Percentiles rank a stretch among this genome's conserved stretches.
phyloP scores from a whole-genome alignment of 805 yeast species.

The Ogataea trehaloabstinens region DNA sequence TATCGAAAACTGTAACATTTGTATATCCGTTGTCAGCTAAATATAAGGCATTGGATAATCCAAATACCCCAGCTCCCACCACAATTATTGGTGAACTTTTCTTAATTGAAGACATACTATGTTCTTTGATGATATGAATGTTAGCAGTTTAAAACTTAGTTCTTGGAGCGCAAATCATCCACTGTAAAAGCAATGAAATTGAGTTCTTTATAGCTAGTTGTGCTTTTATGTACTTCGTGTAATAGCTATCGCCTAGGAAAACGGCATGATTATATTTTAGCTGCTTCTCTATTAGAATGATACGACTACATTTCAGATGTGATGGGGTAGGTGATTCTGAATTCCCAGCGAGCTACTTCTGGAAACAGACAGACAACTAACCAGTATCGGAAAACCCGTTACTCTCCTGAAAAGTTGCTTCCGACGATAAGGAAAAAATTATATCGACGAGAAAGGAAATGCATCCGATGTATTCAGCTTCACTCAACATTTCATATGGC shows the following conservation, averaged over 20 bases:
- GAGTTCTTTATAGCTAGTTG: neutral
- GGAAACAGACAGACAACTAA: neutral
- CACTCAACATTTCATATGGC: no score
- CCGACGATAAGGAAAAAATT: constrained; percentile 1
- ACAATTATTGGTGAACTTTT: constrained; percentile 1
- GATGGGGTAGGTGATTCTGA: neutral
- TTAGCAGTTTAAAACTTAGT: no score
- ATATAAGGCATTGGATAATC: constrained; percentile 1
- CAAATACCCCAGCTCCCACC: constrained; percentile 3
- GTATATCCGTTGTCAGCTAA: constrained; percentile 26
- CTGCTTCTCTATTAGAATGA: neutral
- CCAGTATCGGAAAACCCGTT: neutral
- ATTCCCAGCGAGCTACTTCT: neutral
- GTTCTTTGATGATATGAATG: neutral
- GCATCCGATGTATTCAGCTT: constrained; percentile 1
- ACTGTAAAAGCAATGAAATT: neutral
- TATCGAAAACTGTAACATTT: constrained; percentile 37
- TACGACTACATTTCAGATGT: neutral
- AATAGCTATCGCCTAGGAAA: neutral
- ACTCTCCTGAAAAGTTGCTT: neutral
- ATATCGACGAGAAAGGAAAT: constrained; percentile 1
- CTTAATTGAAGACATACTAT: neutral
- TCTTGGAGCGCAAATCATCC: no score
- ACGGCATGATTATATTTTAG: neutral
- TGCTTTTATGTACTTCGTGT: neutral